Base-by-base conservation (phyloP, 192 early-diverging fungal species). In the Umbelopsis isabellina region DNA sequence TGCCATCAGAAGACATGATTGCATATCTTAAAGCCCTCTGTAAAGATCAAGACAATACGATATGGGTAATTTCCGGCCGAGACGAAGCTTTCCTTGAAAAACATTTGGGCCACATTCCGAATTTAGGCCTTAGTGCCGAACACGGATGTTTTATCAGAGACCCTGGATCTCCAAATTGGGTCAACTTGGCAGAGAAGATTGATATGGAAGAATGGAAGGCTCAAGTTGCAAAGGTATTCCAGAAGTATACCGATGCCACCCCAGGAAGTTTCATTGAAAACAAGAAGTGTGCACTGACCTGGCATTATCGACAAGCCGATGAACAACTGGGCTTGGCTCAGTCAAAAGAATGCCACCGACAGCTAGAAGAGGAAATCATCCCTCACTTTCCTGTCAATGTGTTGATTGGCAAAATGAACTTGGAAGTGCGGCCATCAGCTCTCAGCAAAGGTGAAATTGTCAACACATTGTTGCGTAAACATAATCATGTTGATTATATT, bases 401-500 rank as follows among this genome's bases (percentile, higher is more conserved):
- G 44, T 76, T 99, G 50, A 87, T 96, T 30, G 97, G 97, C 58
- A 99, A 99, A 79, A 99, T 97, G 87, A 97, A 96, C 67, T 84
- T 99, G 10, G 97, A 99, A 73, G 93, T 96, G n/a, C 85, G 95
- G 12, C 95, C 97, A 37, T 86, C 91, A 15, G 83, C 89, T 18
- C 90, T 98, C 65, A 99, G 96, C 83, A 99, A 97, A 73, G 97
- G 97, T 30, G 93, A 97, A 79, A 97, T 99, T 71, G 95, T 98
- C 70, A 95, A 96, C 80, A 85, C 91, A 13, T 77, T 99, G 47
- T 67, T 91, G 37, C 53, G 66, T 6, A 79, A 77, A 46, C 79
- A 89, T 23, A 83, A 88, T 22, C 83, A 87, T 4, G 88, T 83
- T 49, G 94, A 95, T 58, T 98, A 98, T 81, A 88, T 97, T 1